phyloP scores from a whole-genome alignment of 1,139 yeast species.

The Tardiomyces digboiensis region DNA sequence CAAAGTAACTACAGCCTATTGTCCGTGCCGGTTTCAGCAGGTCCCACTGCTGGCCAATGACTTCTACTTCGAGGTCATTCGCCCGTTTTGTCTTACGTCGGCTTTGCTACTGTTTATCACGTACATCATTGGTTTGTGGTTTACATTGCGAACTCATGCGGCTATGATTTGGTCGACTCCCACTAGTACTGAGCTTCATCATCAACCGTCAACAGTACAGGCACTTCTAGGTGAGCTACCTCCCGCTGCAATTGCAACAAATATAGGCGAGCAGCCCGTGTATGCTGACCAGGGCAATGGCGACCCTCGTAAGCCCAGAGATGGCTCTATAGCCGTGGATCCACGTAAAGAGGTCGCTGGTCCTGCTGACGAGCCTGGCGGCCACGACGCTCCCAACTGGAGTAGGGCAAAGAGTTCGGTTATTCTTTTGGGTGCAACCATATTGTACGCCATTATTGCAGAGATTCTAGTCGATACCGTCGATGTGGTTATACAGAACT shows the following conservation, averaged over 20 bases:
- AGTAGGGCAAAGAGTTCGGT: conserved; percentile 75
- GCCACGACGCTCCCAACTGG: conserved; percentile 99
- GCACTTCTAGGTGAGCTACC: not conserved
- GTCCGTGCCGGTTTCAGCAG: conserved; percentile 70
- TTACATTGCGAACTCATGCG: conserved; percentile 93
- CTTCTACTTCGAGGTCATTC: conserved; percentile 54
- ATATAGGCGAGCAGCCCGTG: too few species aligned
- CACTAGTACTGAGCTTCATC: conserved; percentile 26
- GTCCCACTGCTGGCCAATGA: conserved; percentile 59
- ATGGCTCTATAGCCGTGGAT: not conserved
- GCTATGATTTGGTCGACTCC: conserved; percentile 90
- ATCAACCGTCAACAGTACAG: not conserved
- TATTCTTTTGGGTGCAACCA: conserved; percentile 77
- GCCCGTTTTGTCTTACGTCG: conserved; percentile 77
- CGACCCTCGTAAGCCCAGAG: not conserved
- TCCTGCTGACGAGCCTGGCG: conserved; percentile 36
- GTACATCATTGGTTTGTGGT: conserved; percentile 84
- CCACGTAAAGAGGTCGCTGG: not conserved
- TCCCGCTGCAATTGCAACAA: not conserved
- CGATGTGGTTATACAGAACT: conserved; percentile 70
- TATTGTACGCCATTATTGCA: conserved; percentile 86
- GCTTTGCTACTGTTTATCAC: conserved; percentile 76
- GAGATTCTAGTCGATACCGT: conserved; percentile 93
- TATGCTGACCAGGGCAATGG: not conserved
- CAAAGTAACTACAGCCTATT: conserved; percentile 31